Evolutionary conservation across 1,284 basidiomycete species (phyloP), one percentile per base, ranked within the genome.

Genomic region (Melampsora americana): DNA sequence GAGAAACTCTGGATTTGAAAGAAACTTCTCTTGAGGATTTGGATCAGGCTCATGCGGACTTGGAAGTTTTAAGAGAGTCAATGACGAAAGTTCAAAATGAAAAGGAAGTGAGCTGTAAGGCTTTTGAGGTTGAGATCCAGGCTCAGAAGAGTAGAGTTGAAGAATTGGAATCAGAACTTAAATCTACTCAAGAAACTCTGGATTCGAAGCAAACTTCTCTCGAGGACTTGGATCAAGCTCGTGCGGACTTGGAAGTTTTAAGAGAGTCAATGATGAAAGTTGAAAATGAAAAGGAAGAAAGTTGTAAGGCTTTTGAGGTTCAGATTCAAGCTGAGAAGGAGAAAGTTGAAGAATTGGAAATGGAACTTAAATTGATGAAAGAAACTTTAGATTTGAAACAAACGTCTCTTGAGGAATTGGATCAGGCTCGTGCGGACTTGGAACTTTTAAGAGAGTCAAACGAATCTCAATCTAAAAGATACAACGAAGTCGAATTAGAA

Each of bases 381-480:
- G 68, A 69, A 32, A 32, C 56, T 26, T 30, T n/a, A 59, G 32
- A 35, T 9, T 11, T 69, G n/a, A 56, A 59, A 56, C 50, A 39
- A 26, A 69, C 53, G 16, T 16, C 20, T 14, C 28, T 32, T 7
- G 56, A 53, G 32, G 68, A 69, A 0, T 59, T 69, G 23, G 26
- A 42, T 53, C 48, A 56, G 35, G 28, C 53, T 35, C 30, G 61
- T 35, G 53, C 44, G 46, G 68, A 69, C 35, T 42, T 69, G 32
- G 53, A 30, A 14, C 7, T 23, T 7, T 35, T 44, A 30, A 59
- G 18, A 6, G 23, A 18, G 30, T 60, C 68, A 7, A 26, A n/a
- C 44, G 68, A 69, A 16, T 60, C 23, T 32, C 56, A 39, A 59
- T 32, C 30, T 35, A 32, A 44, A 60, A 32, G 61, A 59, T 44